Evolutionary conservation across 1,284 basidiomycete genomes (phyloP).

Genomic region (Ceratobasidium sp.): DNA sequence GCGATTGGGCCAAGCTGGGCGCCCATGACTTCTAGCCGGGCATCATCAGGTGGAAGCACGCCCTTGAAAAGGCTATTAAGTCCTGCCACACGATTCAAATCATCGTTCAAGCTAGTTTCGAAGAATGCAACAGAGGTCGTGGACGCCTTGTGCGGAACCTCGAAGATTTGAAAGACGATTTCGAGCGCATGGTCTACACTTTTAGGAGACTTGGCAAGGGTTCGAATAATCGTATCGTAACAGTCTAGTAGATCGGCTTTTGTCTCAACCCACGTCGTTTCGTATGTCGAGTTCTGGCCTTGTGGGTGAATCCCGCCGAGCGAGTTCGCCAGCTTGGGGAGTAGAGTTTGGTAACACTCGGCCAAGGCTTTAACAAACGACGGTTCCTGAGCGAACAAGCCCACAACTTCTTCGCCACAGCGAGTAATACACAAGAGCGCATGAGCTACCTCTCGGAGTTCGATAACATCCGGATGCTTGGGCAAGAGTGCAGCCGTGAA

Average conservation of each 20-base stretch:
- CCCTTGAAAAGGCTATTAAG: conserved; percentile 19
- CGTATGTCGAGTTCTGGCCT: conserved; percentile 30
- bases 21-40: conserved; percentile 22
- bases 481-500: conserved; percentile 25
- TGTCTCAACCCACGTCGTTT: conserved; percentile 41
- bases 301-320: conserved; percentile 33
- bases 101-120: conserved; percentile 31
- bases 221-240: conserved; percentile 32
- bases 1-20: conserved; percentile 22
- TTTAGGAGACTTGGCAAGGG: conserved; percentile 15
- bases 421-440: conserved; percentile 26
- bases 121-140: conserved; percentile 2
- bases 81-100: conserved; percentile 32
- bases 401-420: conserved; percentile 10
- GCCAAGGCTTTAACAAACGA: conserved; percentile 34
- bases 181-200: conserved; percentile 27
- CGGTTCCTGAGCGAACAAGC: conserved; percentile 8
- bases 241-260: conserved; percentile 45
- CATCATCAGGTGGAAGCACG: conserved; percentile 5
- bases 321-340: conserved; percentile 37
- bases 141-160: conserved; percentile 19
- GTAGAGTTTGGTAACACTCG: conserved; percentile 43
- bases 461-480: conserved; percentile 36
- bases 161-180: conserved; percentile 28
- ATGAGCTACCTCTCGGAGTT: conserved; percentile 41